These are phyloP conservation scores for Linnemannia elongata DNA, from an alignment of 192 early-diverging fungal genomes.

Conservation along the genomic window DNA sequence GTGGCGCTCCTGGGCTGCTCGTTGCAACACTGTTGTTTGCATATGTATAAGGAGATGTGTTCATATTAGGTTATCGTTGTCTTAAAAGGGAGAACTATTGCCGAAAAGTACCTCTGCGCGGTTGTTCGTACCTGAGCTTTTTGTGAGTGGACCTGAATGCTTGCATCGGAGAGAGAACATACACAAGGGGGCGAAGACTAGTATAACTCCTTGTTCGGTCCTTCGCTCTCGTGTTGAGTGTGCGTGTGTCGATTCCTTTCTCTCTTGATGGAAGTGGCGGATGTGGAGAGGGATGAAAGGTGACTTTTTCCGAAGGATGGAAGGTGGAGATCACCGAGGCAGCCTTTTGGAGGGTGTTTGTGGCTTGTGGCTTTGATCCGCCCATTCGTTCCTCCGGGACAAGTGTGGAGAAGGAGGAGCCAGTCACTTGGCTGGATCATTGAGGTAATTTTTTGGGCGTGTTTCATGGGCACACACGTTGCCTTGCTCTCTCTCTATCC, in stretches of 20 bases:
- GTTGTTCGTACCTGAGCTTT: not conserved
- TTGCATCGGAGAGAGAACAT: constrained; percentile 7
- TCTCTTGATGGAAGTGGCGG: not conserved
- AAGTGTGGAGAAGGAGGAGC: too few relatives aligned
- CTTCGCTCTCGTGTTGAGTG: not conserved
- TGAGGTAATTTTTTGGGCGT: not conserved
- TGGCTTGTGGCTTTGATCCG: constrained; percentile 2
- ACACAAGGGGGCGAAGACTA: not conserved
- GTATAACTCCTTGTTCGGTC: not conserved
- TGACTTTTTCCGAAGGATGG: constrained; percentile 1
- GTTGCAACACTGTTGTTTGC: not conserved
- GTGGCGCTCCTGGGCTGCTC: not conserved
- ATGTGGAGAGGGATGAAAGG: not conserved
- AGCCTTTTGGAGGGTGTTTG: not conserved
- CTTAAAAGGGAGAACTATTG: not conserved
- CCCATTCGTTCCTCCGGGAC: not conserved
- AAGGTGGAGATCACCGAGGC: not conserved
- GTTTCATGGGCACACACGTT: not conserved
- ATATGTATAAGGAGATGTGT: not conserved
- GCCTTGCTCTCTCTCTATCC: not conserved
- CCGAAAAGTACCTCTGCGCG: not conserved
- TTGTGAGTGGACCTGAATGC: constrained; percentile 12
- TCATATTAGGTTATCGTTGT: too few relatives aligned
- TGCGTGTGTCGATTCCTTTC: not conserved
- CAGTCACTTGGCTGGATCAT: not conserved